Evolutionary conservation across 2,329 filamentous ascomycete species (phyloP).

Genomic region (Botrytis deweyae): DNA sequence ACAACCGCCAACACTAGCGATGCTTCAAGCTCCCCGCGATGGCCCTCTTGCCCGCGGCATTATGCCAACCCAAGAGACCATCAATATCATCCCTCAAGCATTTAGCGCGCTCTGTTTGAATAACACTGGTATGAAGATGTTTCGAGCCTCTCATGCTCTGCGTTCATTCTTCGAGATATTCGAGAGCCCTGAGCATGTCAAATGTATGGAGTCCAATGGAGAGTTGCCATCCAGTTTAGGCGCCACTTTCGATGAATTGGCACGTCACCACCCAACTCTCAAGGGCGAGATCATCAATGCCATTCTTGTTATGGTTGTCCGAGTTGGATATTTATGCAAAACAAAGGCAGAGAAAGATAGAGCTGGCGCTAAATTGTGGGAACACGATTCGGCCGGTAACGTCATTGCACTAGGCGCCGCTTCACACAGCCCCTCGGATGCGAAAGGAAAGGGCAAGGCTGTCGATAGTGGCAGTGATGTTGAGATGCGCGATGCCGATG

Average conservation of each 20-base stretch:
- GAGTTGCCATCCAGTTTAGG: conserved; percentile 74
- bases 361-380: conserved; percentile 77
- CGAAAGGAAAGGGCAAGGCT: conserved; percentile 45
- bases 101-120: conserved; percentile 95
- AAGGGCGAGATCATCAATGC: conserved; percentile 78
- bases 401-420: conserved; percentile 54
- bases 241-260: conserved; percentile 86
- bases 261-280: conserved; percentile 85
- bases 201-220: conserved; percentile 73
- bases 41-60: conserved; percentile 66
- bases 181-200: conserved; percentile 85
- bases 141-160: conserved; percentile 77
- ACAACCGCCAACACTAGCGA: conserved; percentile 54
- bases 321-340: conserved; percentile 72
- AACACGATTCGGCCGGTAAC: conserved; percentile 57
- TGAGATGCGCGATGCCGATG: conserved; percentile 61
- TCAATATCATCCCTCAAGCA: conserved; percentile 80
- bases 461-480: conserved; percentile 55
- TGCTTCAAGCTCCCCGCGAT: conserved; percentile 48
- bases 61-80: conserved; percentile 83
- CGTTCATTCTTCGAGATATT: conserved; percentile 95
- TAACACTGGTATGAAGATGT: conserved; percentile 80
- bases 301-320: conserved; percentile 84
- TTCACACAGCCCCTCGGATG: conserved; percentile 33
- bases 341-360: conserved; percentile 66